Evolutionary conservation across 371 early-diverging fungal species (phyloP), one percentile per base, ranked within the genome.

Genomic region (Mucor velutinosus): DNA sequence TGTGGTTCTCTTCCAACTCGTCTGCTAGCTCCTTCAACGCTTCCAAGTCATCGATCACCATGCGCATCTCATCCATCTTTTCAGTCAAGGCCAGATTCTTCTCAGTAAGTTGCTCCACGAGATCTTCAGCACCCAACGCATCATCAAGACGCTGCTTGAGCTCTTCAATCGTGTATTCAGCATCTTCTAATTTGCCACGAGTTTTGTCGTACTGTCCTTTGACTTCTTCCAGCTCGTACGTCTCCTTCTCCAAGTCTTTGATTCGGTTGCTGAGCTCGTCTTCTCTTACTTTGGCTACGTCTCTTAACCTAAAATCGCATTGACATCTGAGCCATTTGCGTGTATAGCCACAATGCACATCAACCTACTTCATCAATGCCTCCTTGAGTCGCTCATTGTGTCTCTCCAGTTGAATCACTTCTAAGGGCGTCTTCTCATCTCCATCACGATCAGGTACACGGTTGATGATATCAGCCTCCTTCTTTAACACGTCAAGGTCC

Each of bases 371-470:
- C 58, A 90, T 71, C 27, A 97, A 84, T 7, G 97, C 97, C 43
- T 94, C 94, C 69, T 91, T 92, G 60, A 96, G 82, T 30, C 96
- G 85, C 55, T 94, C 95, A 69, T 93, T 97, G 67, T 97, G 95
- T 58, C 84, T 79, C 71, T 92, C 87, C 53, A 94, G 67, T 70
- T 95, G 90, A 14, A 85, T 69, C 7, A 86, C 75, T 69, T 92
- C 91, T n/a, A 89, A 66, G 2, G 86, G 79, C 0, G 87, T 82
- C 57, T 68, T 56, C 56, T 82, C 79, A 57, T 80, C 79, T 14
- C 78, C 76, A 10, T 73, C 69, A 29, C 62, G 67, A 0, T 60
- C 76, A 25, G 77, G 77, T 10, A 75, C 70, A 30, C 68, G 69
- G 19, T 80, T 83, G 7, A 83, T 43, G n/a, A 78, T 75, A 65